Evolutionary conservation across 2,329 filamentous ascomycete species (phyloP).

Genomic region (Diaporthe aspalathi): DNA sequence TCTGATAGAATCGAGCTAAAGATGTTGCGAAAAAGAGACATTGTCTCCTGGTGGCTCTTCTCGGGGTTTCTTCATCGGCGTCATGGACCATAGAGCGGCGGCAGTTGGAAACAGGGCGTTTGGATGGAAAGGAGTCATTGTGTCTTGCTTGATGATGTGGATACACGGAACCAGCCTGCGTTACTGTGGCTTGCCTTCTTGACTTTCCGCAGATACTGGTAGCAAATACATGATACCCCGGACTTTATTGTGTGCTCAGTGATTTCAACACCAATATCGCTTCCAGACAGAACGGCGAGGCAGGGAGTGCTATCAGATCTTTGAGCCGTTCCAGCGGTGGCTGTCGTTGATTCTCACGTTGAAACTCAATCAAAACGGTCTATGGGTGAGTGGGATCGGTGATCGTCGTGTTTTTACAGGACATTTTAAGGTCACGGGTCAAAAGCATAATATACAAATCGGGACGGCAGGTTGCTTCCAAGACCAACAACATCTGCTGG

Average conservation of each 20-base stretch:
- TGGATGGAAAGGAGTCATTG: slow-evolving; percentile 1
- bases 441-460: too few relatives aligned
- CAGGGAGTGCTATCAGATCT: too few relatives aligned
- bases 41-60: background rate
- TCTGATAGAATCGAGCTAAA: slow-evolving; percentile 51
- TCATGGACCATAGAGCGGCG: background rate
- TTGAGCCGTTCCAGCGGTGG: too few relatives aligned
- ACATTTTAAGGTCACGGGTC: too few relatives aligned
- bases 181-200: slow-evolving; percentile 11
- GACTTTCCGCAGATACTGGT: slow-evolving; percentile 9
- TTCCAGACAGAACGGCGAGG: too few relatives aligned
- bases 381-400: too few relatives aligned
- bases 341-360: too few relatives aligned
- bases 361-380: too few relatives aligned
- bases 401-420: too few relatives aligned
- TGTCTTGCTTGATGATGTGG: slow-evolving; percentile 1
- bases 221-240: slow-evolving; percentile 27
- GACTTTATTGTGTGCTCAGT: background rate
- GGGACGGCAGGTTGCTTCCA: too few relatives aligned
- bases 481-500: too few relatives aligned
- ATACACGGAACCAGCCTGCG: slow-evolving; percentile 20
- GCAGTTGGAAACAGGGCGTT: slow-evolving; percentile 19
- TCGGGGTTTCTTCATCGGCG: background rate
- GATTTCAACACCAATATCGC: background rate
- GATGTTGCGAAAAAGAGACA: background rate